Percentiles rank a stretch among this genome's conserved stretches.
phyloP scores from a whole-genome alignment of 805 yeast genomes.

The Metschnikowia arizonensis region DNA sequence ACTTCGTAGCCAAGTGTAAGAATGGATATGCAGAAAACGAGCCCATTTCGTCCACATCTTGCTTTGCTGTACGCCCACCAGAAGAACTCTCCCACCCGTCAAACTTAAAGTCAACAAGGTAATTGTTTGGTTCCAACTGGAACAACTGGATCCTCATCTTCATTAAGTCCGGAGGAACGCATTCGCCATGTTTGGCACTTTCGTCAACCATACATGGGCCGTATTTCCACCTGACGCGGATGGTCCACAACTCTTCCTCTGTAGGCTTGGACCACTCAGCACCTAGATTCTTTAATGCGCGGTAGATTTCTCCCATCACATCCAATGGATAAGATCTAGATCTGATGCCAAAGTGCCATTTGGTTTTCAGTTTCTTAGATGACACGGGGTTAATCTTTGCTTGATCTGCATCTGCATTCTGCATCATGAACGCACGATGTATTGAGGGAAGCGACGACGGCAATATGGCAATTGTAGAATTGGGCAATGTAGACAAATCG shows the following conservation, averaged over 20 bases:
- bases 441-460: slow-evolving; percentile 94
- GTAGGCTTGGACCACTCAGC: slow-evolving; percentile 97
- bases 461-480: slow-evolving; percentile 83
- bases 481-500: slow-evolving; percentile 50
- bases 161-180: slow-evolving; percentile 69
- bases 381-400: slow-evolving; percentile 48
- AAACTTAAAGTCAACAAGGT: slow-evolving; percentile 93
- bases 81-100: slow-evolving; percentile 85
- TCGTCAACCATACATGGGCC: slow-evolving; percentile 23
- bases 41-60: slow-evolving; percentile 64
- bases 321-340: slow-evolving; percentile 94
- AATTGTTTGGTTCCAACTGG: slow-evolving; percentile 93
- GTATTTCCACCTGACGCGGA: slow-evolving; percentile 90
- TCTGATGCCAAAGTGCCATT: slow-evolving; percentile 98
- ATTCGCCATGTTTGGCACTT: slow-evolving; percentile 20
- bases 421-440: slow-evolving; percentile 89
- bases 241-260: slow-evolving; percentile 95
- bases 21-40: slow-evolving; percentile 96
- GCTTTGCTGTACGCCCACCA: slow-evolving; percentile 28
- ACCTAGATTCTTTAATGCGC: slow-evolving; percentile 88
- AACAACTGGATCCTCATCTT: slow-evolving; percentile 96
- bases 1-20: slow-evolving; percentile 82
- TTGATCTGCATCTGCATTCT: slow-evolving; percentile 29
- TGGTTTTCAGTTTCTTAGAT: slow-evolving; percentile 82
- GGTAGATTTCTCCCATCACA: slow-evolving; percentile 97